Conservation (phyloP, 345 rosid genomes). For the Brassica nigra region DNA sequence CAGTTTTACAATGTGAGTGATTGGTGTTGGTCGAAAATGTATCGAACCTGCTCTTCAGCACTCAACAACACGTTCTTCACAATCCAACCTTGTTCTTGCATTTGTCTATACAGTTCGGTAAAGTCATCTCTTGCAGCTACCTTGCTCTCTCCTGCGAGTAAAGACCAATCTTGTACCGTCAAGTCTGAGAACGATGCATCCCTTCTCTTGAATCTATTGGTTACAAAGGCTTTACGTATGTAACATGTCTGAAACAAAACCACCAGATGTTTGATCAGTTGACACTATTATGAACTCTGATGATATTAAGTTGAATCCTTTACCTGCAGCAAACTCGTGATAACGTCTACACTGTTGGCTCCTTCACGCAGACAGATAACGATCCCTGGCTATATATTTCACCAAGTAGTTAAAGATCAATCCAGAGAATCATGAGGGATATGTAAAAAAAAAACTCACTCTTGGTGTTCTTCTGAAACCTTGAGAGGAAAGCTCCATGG, state of each 20-base stretch:
- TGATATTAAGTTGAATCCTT: not conserved
- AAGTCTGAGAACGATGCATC: conserved; percentile 3
- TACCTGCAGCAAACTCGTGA: conserved; percentile 32
- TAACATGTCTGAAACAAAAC: conserved; percentile 33
- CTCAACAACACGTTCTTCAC: conserved; percentile 63
- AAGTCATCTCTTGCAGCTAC: conserved; percentile 21
- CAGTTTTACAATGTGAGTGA: conserved; percentile 17
- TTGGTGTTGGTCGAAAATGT: conserved; percentile 48
- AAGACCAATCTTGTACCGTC: conserved; percentile 22
- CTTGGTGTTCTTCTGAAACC: conserved; percentile 25
- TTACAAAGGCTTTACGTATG: conserved; percentile 29
- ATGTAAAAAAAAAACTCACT: conserved; percentile 16
- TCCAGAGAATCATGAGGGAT: conserved; percentile 3
- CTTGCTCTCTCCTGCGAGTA: conserved; percentile 13
- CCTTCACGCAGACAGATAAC: conserved; percentile 34
- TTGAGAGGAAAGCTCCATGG: conserved; percentile 10
- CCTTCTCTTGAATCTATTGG: not conserved
- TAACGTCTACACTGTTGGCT: conserved; percentile 31
- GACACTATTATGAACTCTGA: not conserved
- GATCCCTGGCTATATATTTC: conserved; percentile 11
- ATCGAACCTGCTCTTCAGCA: conserved; percentile 60
- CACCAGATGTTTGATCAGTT: not conserved
- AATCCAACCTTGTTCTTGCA: conserved; percentile 66
- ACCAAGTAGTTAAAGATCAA: conserved; percentile 9
- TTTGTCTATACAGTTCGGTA: conserved; percentile 47